Percentiles rank a stretch among this genome's conserved stretches.
These are phyloP conservation scores for Nitzschia sp. DNA, from an alignment of 108 stramenopile species.

Conservation along the genomic window DNA sequence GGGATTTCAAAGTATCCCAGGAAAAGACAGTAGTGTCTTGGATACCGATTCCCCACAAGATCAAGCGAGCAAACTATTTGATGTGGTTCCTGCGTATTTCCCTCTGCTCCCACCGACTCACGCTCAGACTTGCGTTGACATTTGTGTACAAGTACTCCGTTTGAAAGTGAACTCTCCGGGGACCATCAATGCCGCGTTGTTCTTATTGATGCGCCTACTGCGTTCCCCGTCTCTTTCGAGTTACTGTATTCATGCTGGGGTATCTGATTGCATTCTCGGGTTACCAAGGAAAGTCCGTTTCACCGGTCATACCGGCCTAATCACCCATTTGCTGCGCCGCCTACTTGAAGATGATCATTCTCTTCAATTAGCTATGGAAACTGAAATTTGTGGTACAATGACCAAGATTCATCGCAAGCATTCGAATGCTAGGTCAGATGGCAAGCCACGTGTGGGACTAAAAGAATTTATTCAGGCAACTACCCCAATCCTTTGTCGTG, in stretches of 20 bases:
- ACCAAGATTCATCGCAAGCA: conserved; percentile 56
- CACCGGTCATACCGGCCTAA: conserved; percentile 62
- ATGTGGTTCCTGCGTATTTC: conserved; percentile 57
- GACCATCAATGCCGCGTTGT: conserved; percentile 53
- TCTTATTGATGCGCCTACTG: conserved; percentile 74
- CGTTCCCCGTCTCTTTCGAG: conserved; percentile 60
- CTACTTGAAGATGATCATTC: conserved; percentile 86
- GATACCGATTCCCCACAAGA: not conserved
- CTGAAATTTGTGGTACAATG: conserved; percentile 74
- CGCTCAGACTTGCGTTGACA: conserved; percentile 50
- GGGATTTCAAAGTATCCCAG: conserved; percentile 9
- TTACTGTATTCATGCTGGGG: conserved; percentile 67
- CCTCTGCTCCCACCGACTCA: conserved; percentile 55
- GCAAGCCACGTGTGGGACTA: conserved; percentile 32
- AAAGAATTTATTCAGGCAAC: conserved; percentile 60
- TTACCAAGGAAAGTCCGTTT: conserved; percentile 66
- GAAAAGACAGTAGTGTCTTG: conserved; percentile 25
- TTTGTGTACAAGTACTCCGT: conserved; percentile 66
- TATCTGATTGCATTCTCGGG: conserved; percentile 66
- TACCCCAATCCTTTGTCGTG: conserved; percentile 70
- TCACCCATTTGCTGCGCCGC: conserved; percentile 74
- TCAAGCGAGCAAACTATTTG: conserved; percentile 11
- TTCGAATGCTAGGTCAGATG: conserved; percentile 33
- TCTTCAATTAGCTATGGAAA: conserved; percentile 87
- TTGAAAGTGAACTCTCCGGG: conserved; percentile 49